Percentiles rank a stretch among this genome's conserved stretches.
Evolutionary conservation across 805 yeast species (phyloP).

Genomic region (Teunomyces lycoperdinae): DNA sequence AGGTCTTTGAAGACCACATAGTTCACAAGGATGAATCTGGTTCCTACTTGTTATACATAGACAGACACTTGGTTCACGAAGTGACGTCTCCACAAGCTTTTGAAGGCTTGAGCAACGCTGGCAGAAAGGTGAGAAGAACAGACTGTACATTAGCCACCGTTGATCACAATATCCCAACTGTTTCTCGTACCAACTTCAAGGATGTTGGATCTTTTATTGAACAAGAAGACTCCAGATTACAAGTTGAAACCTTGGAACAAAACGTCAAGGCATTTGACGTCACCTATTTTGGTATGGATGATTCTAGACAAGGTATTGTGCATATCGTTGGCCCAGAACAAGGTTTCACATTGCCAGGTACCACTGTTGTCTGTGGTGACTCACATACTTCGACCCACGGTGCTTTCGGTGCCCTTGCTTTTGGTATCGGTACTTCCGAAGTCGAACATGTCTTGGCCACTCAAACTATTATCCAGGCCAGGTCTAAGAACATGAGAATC

Average conservation of each 20-base stretch:
- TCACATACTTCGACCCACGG: conserved; percentile 99
- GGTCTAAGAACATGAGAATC: conserved; percentile 94
- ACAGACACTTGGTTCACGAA: conserved; percentile 96
- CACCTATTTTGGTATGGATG: conserved; percentile 92
- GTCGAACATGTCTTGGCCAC: conserved; percentile 99
- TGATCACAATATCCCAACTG: conserved; percentile 96
- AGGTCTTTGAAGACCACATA: conserved; percentile 91
- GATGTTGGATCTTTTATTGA: conserved; percentile 76
- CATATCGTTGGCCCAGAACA: conserved; percentile 99
- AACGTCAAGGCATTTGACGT: conserved; percentile 88
- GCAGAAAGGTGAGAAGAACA: conserved; percentile 82
- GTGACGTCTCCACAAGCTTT: conserved; percentile 99
- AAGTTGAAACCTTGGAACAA: conserved; percentile 87
- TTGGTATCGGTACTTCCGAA: conserved; percentile 98
- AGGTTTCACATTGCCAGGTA: conserved; percentile 97
- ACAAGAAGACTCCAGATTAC: conserved; percentile 88
- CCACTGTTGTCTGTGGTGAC: conserved; percentile 99
- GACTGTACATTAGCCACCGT: conserved; percentile 95
- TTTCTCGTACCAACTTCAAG: conserved; percentile 74
- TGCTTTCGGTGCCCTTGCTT: conserved; percentile 95
- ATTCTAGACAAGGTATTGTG: conserved; percentile 94
- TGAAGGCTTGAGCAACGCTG: conserved; percentile 88
- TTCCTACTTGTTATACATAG: conserved; percentile 84
- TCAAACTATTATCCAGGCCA: conserved; percentile 90
- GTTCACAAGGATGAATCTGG: conserved; percentile 89